Conservation (phyloP, 352 stramenopile genomes). For the Globisporangium heterothallicum region DNA sequence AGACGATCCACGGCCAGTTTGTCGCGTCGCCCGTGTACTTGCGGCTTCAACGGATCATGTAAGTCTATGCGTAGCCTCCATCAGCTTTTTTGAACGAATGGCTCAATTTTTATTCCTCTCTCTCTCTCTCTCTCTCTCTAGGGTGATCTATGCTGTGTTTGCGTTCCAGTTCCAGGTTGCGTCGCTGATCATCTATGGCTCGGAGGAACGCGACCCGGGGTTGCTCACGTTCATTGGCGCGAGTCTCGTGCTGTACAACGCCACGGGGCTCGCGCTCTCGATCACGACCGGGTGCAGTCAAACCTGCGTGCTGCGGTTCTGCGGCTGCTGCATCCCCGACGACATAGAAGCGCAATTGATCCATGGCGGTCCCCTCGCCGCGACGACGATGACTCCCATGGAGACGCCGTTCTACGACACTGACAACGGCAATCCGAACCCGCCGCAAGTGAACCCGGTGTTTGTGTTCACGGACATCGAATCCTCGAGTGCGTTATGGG, state of each 20-base stretch:
- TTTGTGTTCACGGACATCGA: conserved; percentile 70
- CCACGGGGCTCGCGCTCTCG: conserved; percentile 27
- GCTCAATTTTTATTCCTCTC: neutral
- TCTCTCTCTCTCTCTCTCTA: neutral
- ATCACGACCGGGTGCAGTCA: conserved; percentile 46
- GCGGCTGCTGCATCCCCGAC: conserved; percentile 35
- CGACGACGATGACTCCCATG: conserved; percentile 16
- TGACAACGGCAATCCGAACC: neutral
- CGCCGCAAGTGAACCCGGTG: conserved; percentile 30
- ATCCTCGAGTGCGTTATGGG: conserved; percentile 55
- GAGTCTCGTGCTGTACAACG: conserved; percentile 36
- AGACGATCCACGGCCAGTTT: conserved; percentile 48
- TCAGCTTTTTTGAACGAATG: conserved; percentile 8
- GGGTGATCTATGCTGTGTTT: conserved; percentile 46
- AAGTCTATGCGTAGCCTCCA: too few species aligned
- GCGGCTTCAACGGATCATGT: conserved; percentile 55
- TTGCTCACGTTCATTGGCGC: conserved; percentile 32
- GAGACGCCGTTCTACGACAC: conserved; percentile 15
- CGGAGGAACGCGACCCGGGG: neutral
- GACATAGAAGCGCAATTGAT: conserved; percentile 33
- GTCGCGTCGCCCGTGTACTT: conserved; percentile 49
- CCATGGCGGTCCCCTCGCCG: conserved; percentile 8
- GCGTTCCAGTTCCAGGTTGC: conserved; percentile 42
- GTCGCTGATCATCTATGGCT: conserved; percentile 41
- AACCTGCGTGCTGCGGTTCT: conserved; percentile 39